phyloP scores from a whole-genome alignment of 2,329 filamentous ascomycete genomes.

The Penicillium crustosum region DNA sequence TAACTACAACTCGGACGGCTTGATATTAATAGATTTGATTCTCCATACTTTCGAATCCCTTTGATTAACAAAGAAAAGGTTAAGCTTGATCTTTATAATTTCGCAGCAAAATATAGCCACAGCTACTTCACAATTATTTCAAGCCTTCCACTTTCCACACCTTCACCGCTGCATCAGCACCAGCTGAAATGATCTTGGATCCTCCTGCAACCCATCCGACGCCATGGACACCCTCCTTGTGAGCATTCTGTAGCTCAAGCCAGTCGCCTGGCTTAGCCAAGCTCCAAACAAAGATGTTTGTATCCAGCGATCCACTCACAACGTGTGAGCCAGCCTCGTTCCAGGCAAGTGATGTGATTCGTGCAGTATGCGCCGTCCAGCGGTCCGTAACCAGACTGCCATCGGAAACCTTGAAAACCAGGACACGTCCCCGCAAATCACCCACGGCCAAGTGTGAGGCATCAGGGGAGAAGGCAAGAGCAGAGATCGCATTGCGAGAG shows the following conservation, averaged over 20 bases:
- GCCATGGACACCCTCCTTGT: conserved; percentile 93
- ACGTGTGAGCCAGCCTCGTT: conserved; percentile 73
- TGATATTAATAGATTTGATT: not conserved
- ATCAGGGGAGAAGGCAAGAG: conserved; percentile 77
- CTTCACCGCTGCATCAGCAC: conserved; percentile 88
- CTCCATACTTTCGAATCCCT: not conserved
- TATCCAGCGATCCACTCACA: conserved; percentile 83
- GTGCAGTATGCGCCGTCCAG: conserved; percentile 70
- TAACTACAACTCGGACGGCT: not conserved
- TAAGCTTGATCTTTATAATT: not conserved
- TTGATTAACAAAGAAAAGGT: not conserved
- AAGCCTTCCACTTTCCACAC: conserved; percentile 71
- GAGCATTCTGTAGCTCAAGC: conserved; percentile 80
- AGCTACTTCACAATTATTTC: conserved; percentile 24
- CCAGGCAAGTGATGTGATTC: conserved; percentile 72
- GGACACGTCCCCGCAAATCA: conserved; percentile 81
- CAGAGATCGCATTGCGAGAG: conserved; percentile 70
- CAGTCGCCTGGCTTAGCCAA: conserved; percentile 77
- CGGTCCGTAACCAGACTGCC: conserved; percentile 76
- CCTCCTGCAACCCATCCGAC: conserved; percentile 73
- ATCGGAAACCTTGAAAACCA: conserved; percentile 68
- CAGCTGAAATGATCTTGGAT: conserved; percentile 71
- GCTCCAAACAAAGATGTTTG: conserved; percentile 91
- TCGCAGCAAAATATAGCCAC: not conserved
- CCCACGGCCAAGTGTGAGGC: conserved; percentile 80